Evolutionary conservation across 1,139 yeast genomes (phyloP), one percentile per base, ranked within the genome.

Genomic region (Suhomyces ambrosiae): DNA sequence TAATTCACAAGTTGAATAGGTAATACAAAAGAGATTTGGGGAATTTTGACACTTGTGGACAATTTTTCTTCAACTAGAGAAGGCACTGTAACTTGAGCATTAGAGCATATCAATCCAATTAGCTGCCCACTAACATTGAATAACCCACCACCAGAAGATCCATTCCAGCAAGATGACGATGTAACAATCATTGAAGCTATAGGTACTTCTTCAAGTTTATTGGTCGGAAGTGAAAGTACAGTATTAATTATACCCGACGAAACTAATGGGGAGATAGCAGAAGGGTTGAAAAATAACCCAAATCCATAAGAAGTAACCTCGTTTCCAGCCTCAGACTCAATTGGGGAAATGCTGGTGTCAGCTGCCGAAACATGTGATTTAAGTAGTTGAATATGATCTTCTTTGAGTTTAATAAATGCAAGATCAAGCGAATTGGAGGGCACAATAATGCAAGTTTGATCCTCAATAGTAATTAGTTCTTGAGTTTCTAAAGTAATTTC

Each of bases 91-190:
- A 70, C 63, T 40, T 67, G 68, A 10, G 74, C 90, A 54, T 83
- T 83, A 22, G 86, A 79, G 24, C 86, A 79, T 63, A 83, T 74
- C 25, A 81, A 54, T 0, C 86, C 86, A 9, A 80, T 52, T 4
- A 82, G 57, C 27, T 64, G 57, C 11, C 51, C 48, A 7, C 63
- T 57, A 0, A 48, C 33, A 3, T 42, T 31, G 37, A 67, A 63
- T 3, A 82, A 54, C 0, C 82, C 87, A 0, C 90, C 90, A 0
- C 90, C 90, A 1, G 86, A 79, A 2, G 88, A 81, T 0, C 90
- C 90, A 49, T 82, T 82, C 87, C 88, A 83, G 56, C 88, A 82
- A 8, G 80, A 71, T 0, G 86, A 74, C 0, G 86, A 74, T 0
- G 80, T 65, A 0, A 81, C 60, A 1, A 80, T 48, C 58, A 83